A percentile compares a stretch with the other conserved stretches of the same genome.
Evolutionary conservation across 257 asterid genomes (phyloP).

Genomic region (Linderniella brevidens): DNA sequence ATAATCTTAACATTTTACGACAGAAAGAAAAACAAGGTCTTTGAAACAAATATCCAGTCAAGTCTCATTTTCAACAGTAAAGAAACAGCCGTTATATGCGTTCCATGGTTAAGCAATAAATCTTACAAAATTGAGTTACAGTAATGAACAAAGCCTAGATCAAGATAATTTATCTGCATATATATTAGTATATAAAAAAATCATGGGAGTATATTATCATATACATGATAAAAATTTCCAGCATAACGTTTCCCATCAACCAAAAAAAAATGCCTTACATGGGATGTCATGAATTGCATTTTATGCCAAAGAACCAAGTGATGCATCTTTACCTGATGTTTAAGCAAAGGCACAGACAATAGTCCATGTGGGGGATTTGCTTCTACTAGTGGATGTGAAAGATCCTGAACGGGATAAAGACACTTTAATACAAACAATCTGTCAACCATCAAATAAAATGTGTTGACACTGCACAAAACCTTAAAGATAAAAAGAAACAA

Average conservation of each 20-base stretch:
- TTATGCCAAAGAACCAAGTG: not conserved
- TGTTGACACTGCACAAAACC: constrained; percentile 1
- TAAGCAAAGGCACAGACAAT: constrained; percentile 67
- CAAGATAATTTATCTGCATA: not conserved
- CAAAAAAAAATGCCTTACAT: not conserved
- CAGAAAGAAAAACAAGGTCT: no score
- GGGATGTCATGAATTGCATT: not conserved
- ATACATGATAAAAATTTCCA: not conserved
- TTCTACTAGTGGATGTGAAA: constrained; percentile 70
- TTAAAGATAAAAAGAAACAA: not conserved
- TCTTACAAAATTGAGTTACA: not conserved
- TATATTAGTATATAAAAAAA: not conserved
- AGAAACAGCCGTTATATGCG: no score
- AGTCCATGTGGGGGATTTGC: constrained; percentile 69
- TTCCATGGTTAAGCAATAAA: no score
- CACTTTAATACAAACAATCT: not conserved
- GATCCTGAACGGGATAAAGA: constrained; percentile 26
- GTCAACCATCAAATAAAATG: constrained; percentile 3
- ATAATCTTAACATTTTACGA: no score
- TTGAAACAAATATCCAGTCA: no score
- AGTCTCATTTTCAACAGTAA: no score
- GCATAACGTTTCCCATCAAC: not conserved
- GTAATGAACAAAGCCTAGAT: no score
- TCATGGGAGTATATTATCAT: not conserved
- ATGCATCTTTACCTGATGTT: constrained; percentile 47